These are phyloP conservation scores for Heterobasidion parviporum DNA, from an alignment of 1,284 basidiomycete species.

Conservation along the genomic window DNA sequence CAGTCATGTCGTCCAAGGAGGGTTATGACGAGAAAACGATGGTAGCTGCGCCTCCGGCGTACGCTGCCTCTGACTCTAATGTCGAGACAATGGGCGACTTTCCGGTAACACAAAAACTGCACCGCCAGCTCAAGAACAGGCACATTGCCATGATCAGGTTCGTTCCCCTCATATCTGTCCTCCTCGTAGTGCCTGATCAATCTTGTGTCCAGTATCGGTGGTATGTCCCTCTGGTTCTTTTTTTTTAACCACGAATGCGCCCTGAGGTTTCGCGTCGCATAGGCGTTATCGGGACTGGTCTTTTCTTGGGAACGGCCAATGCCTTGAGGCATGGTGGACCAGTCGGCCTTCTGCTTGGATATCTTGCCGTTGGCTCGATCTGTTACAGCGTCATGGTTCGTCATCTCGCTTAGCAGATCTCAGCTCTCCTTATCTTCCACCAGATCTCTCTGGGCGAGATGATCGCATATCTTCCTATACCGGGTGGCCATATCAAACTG, in stretches of 20 bases:
- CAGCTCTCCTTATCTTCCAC: constrained; percentile 9
- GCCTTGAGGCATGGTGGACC: constrained; percentile 49
- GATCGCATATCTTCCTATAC: constrained; percentile 63
- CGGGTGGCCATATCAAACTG: constrained; percentile 62
- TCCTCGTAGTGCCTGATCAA: neutral
- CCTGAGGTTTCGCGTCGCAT: neutral
- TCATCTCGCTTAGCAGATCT: neutral
- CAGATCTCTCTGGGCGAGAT: constrained; percentile 49
- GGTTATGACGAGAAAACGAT: constrained; percentile 8
- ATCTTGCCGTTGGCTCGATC: constrained; percentile 50
- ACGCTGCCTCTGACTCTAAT: constrained; percentile 6
- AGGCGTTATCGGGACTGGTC: constrained; percentile 68
- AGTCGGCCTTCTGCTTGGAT: constrained; percentile 58
- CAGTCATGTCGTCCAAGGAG: constrained; percentile 6
- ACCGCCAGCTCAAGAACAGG: constrained; percentile 29
- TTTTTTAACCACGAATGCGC: neutral
- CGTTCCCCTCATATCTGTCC: constrained; percentile 1
- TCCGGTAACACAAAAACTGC: constrained; percentile 12
- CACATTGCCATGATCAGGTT: constrained; percentile 32
- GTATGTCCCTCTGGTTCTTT: constrained; percentile 8
- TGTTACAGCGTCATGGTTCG: constrained; percentile 40
- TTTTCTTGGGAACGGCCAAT: constrained; percentile 42
- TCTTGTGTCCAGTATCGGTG: constrained; percentile 24
- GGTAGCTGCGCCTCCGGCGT: neutral
- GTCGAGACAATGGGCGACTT: constrained; percentile 4